A percentile compares a stretch with the other conserved stretches of the same genome.
phyloP scores from a whole-genome alignment of 2,329 filamentous ascomycete species.

The Sporothrix dimorphospora region DNA sequence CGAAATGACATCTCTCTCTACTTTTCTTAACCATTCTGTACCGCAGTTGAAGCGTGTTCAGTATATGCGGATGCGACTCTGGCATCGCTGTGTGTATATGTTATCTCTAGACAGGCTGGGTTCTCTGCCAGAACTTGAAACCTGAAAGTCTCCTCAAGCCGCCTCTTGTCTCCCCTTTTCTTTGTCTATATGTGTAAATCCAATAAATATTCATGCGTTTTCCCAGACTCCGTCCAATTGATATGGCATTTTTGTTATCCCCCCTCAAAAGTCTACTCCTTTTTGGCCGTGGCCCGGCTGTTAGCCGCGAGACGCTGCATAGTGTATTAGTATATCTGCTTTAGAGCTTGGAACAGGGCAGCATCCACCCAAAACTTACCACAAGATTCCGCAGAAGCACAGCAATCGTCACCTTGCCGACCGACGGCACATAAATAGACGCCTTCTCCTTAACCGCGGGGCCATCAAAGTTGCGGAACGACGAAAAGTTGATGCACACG shows the following conservation, averaged over 20 bases:
- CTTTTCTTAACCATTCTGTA: conserved; percentile 1
- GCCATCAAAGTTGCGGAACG: conserved; percentile 86
- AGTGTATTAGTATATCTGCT: not conserved
- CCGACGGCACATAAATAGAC: conserved; percentile 93
- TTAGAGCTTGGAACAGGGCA: no score
- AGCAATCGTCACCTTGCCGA: conserved; percentile 96
- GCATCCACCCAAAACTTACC: conserved; percentile 54
- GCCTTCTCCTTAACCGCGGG: conserved; percentile 92
- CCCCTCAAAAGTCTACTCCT: not conserved
- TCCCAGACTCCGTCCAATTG: conserved; percentile 16
- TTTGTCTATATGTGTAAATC: conserved; percentile 11
- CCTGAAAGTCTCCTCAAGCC: not conserved
- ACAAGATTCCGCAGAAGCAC: conserved; percentile 86
- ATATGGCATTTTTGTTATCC: conserved; percentile 6
- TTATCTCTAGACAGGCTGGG: not conserved
- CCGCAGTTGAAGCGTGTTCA: not conserved
- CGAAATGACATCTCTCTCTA: conserved; percentile 27
- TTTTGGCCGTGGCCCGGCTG: conserved; percentile 26
- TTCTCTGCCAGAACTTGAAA: not conserved
- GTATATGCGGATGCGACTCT: not conserved
- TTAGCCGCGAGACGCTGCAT: conserved; percentile 28
- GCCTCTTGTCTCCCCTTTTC: not conserved
- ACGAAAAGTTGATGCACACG: conserved; percentile 99
- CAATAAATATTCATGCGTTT: conserved; percentile 11
- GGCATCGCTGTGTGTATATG: not conserved